These are phyloP conservation scores for Monosporascus sp. DNA, from an alignment of 2,329 filamentous ascomycete species.

Conservation along the genomic window DNA sequence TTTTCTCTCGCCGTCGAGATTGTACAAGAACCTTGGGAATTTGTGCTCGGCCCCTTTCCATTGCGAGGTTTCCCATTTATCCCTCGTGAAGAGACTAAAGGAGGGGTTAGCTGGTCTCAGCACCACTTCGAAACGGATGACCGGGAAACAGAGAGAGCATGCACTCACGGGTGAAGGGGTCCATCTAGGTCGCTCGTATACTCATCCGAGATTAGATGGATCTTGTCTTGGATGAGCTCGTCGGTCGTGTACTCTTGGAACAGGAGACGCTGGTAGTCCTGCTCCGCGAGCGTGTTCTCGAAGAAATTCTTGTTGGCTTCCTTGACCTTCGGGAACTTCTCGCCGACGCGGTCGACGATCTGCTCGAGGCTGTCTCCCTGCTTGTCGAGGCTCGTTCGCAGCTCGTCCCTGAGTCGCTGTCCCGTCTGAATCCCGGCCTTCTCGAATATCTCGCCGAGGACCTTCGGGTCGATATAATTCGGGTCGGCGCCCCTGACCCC, in stretches of 20 bases:
- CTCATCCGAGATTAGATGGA: conserved; percentile 14
- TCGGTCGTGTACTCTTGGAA: conserved; percentile 22
- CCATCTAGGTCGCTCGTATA: conserved; percentile 9
- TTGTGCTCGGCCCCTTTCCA: conserved; percentile 5
- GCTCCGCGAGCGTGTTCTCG: conserved; percentile 13
- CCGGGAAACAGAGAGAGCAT: no score
- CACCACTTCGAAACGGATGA: no score
- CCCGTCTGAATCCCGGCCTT: conserved; percentile 4
- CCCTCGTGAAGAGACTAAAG: conserved; percentile 12
- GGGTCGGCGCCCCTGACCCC: not conserved
- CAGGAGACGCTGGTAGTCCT: conserved; percentile 21
- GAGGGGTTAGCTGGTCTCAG: not conserved
- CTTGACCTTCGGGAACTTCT: not conserved
- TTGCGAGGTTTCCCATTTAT: conserved; percentile 5
- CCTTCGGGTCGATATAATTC: conserved; percentile 9
- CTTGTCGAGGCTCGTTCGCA: not conserved
- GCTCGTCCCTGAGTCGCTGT: conserved; percentile 2
- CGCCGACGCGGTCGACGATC: conserved; percentile 5
- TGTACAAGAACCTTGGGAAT: conserved; percentile 16
- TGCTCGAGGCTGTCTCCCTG: conserved; percentile 10
- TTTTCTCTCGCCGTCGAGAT: conserved; percentile 13
- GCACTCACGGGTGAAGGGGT: conserved; percentile 19
- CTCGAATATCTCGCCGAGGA: conserved; percentile 11
- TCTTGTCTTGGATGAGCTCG: conserved; percentile 16
- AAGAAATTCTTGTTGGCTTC: conserved; percentile 13